A percentile compares a stretch with the other conserved stretches of the same genome.
These are phyloP conservation scores for Protostelium mycophagum DNA, from an alignment of 78 protist genomes.

Conservation along the genomic window DNA sequence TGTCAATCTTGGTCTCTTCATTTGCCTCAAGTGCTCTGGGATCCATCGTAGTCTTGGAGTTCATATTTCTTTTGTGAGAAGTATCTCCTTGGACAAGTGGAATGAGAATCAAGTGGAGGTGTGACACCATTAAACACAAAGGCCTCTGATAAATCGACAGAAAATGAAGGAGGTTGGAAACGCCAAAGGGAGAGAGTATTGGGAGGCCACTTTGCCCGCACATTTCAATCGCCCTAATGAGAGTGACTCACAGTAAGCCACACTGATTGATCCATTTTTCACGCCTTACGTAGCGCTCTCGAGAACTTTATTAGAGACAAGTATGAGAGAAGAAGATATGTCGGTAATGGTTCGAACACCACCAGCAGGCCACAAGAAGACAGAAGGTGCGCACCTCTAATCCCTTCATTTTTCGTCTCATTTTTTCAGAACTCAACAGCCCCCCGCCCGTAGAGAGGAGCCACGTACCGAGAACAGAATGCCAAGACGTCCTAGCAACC, in stretches of 20 bases:
- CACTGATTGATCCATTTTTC: background rate
- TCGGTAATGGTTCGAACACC: constrained; percentile 14
- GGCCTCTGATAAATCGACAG: background rate
- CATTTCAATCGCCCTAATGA: constrained; percentile 31
- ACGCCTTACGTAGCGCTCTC: constrained; percentile 6
- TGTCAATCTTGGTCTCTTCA: constrained; percentile 62
- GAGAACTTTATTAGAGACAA: constrained; percentile 45
- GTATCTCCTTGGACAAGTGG: constrained; percentile 64
- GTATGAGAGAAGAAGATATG: constrained; percentile 53
- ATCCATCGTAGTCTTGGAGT: constrained; percentile 75
- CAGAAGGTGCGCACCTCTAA: background rate
- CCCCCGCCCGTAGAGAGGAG: background rate
- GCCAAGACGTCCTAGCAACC: background rate
- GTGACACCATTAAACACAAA: background rate
- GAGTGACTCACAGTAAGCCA: constrained; percentile 33
- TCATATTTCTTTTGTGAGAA: constrained; percentile 75
- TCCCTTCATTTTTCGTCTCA: background rate
- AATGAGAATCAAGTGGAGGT: constrained; percentile 30
- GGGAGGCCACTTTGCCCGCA: constrained; percentile 37
- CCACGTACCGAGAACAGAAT: background rate
- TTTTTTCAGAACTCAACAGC: background rate
- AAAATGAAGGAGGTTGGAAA: constrained; percentile 68
- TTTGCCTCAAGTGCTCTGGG: constrained; percentile 79
- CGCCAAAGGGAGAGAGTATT: constrained; percentile 26
- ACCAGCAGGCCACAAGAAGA: background rate